These are phyloP conservation scores for Vanilla planifolia DNA, from an alignment of 106 monocot species.

Conservation along the genomic window DNA sequence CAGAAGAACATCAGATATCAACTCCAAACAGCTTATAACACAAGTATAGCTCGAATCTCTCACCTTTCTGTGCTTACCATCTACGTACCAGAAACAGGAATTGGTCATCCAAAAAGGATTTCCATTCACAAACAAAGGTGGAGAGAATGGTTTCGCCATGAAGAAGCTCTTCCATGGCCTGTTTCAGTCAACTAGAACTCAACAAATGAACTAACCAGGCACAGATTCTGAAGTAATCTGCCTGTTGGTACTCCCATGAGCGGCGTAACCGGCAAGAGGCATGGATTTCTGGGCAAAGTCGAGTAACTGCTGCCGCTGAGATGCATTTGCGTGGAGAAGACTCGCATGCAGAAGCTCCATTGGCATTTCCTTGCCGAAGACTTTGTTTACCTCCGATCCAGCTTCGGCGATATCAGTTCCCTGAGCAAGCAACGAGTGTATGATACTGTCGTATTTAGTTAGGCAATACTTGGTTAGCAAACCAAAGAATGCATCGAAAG, in stretches of 20 bases:
- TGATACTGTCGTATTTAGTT: constrained; percentile 82
- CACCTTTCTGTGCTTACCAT: constrained; percentile 2
- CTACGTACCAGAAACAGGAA: not conserved
- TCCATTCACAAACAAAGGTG: too few species aligned
- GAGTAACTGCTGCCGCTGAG: constrained; percentile 44
- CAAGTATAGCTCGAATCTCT: not conserved
- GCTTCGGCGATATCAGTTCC: constrained; percentile 14
- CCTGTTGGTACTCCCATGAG: constrained; percentile 22
- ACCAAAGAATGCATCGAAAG: constrained; percentile 87
- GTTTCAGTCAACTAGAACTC: too few species aligned
- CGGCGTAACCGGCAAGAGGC: constrained; percentile 37
- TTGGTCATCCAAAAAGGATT: too few species aligned
- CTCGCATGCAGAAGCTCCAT: constrained; percentile 69
- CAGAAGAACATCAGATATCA: constrained; percentile 15
- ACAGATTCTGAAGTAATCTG: constrained; percentile 45
- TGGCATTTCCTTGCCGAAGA: constrained; percentile 81
- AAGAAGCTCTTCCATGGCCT: too few species aligned
- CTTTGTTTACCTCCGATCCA: constrained; percentile 42
- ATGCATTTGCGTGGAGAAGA: constrained; percentile 70
- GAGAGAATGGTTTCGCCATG: too few species aligned
- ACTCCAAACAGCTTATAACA: constrained; percentile 9
- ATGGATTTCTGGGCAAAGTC: constrained; percentile 77
- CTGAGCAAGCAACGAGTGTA: constrained; percentile 52
- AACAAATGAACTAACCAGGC: constrained; percentile 27
- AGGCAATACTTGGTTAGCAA: constrained; percentile 79